A percentile compares a stretch with the other conserved stretches of the same genome.
Evolutionary conservation across 805 yeast species (phyloP).

Genomic region (Ogataea nakhonphanomensis): DNA sequence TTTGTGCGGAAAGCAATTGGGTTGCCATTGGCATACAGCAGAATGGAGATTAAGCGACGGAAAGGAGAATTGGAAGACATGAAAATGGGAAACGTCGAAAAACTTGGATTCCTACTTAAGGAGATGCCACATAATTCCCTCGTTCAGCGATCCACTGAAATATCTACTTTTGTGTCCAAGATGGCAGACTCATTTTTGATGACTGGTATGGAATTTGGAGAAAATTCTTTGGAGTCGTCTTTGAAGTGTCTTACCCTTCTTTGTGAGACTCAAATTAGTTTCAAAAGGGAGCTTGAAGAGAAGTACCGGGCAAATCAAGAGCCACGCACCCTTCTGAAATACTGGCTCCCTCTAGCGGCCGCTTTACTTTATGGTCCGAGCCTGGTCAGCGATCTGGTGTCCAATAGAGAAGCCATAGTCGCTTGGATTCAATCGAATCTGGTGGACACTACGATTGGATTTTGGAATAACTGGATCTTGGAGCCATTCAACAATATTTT

Average conservation of each 20-base stretch:
- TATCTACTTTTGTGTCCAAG: slow-evolving; percentile 1
- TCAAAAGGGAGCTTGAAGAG: slow-evolving; percentile 1
- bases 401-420: slow-evolving; percentile 50
- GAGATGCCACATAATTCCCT: slow-evolving; percentile 30
- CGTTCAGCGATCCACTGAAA: not conserved
- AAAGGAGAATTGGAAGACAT: slow-evolving; percentile 21
- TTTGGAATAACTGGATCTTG: slow-evolving; percentile 79
- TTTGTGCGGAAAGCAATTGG: slow-evolving; percentile 33
- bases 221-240: slow-evolving; percentile 9
- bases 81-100: slow-evolving; percentile 32
- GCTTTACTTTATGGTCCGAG: slow-evolving; percentile 52
- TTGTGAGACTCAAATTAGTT: slow-evolving; percentile 8
- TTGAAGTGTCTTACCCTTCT: slow-evolving; percentile 10
- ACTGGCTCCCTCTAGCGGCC: slow-evolving; percentile 53
- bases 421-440: slow-evolving; percentile 58
- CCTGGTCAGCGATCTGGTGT: slow-evolving; percentile 39
- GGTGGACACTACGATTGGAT: slow-evolving; percentile 61
- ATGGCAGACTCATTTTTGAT: not conserved
- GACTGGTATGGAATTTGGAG: not conserved
- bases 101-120: slow-evolving; percentile 35
- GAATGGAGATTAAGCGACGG: slow-evolving; percentile 27
- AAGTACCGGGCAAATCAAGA: slow-evolving; percentile 19
- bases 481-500: slow-evolving; percentile 70
- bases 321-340: slow-evolving; percentile 46
- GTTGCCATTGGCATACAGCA: slow-evolving; percentile 35